phyloP scores from a whole-genome alignment of 148 eudicot genomes.

The Vaccinium myrtillus region DNA sequence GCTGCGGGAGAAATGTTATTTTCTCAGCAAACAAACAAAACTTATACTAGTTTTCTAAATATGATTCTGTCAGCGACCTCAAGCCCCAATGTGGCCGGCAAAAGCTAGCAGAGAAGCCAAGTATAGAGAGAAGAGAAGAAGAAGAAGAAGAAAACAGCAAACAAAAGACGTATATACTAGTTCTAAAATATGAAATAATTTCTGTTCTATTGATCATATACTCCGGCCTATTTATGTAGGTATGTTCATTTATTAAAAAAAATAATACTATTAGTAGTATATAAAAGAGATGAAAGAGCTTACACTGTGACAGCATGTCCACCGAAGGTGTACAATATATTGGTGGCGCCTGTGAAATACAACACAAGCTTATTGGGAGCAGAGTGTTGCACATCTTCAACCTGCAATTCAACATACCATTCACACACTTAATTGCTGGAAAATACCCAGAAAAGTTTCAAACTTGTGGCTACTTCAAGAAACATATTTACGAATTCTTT shows the following conservation, averaged over 20 bases:
- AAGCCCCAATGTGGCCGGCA: slow-evolving; percentile 25
- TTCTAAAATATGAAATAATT: background rate
- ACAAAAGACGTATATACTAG: background rate
- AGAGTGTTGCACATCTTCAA: slow-evolving; percentile 52
- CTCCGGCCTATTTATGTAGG: too few species aligned
- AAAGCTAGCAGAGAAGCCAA: slow-evolving; percentile 46
- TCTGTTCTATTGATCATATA: too few species aligned
- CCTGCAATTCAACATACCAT: slow-evolving; percentile 27
- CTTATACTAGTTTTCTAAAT: background rate
- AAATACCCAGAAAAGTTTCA: background rate
- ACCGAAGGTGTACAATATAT: slow-evolving; percentile 81
- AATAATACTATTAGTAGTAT: too few species aligned
- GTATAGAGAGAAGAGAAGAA: slow-evolving; percentile 23
- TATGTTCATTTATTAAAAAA: too few species aligned
- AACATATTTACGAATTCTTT: too few species aligned
- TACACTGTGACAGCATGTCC: slow-evolving; percentile 97
- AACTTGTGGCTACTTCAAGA: background rate
- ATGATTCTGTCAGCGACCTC: slow-evolving; percentile 19
- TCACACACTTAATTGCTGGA: background rate
- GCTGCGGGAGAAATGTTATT: background rate
- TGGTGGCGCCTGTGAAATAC: slow-evolving; percentile 91
- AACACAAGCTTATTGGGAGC: slow-evolving; percentile 67
- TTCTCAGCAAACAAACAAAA: slow-evolving; percentile 22
- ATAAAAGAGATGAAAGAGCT: slow-evolving; percentile 24
- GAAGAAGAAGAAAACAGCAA: background rate